These are phyloP conservation scores for Alloascoidea hylecoeti DNA, from an alignment of 805 yeast genomes.

Conservation along the genomic window DNA sequence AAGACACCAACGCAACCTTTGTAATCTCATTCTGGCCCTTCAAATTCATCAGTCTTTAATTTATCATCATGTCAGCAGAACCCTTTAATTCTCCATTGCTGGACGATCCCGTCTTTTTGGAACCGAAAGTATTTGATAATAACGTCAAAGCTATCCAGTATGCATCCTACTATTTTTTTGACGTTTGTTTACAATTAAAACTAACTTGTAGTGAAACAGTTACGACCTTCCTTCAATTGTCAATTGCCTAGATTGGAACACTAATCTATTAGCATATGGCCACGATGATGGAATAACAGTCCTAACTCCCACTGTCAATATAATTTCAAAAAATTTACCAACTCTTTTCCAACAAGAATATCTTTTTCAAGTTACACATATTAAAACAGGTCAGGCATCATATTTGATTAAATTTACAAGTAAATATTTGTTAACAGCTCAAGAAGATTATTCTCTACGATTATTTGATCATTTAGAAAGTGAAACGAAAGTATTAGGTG, in stretches of 20 bases:
- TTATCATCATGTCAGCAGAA: no score
- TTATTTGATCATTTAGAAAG: slow-evolving; percentile 4
- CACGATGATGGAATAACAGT: neutral
- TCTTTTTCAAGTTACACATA: neutral
- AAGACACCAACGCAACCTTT: no score
- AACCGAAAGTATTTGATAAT: no score
- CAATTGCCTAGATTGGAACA: neutral
- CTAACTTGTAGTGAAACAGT: no score
- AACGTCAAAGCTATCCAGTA: no score
- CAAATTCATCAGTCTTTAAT: no score
- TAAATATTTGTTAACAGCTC: slow-evolving; percentile 9
- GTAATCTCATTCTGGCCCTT: no score
- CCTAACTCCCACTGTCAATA: neutral
- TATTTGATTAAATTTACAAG: neutral
- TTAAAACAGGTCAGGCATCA: neutral
- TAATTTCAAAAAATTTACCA: neutral
- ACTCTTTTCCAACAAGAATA: neutral
- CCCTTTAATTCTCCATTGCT: no score
- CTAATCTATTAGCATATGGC: neutral
- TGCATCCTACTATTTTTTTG: no score
- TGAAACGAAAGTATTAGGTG: slow-evolving; percentile 3
- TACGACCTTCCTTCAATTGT: neutral
- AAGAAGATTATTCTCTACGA: slow-evolving; percentile 10
- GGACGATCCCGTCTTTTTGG: no score
- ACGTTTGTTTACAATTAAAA: no score